Conservation (phyloP, 805 yeast genomes). For the Kuraishia ogatae region DNA sequence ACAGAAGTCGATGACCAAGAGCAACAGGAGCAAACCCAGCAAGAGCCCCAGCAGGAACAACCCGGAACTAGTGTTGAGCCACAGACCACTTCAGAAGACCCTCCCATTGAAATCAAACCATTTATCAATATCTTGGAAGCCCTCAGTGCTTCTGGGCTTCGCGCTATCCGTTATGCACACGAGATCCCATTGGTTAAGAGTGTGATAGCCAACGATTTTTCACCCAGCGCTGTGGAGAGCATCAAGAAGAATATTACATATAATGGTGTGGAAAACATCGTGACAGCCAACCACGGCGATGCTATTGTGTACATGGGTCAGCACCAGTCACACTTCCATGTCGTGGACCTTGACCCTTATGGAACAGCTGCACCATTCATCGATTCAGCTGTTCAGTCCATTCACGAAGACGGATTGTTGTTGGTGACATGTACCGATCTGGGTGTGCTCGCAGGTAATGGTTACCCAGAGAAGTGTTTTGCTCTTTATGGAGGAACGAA, state of each 20-base stretch:
- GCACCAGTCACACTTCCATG: conserved; percentile 50
- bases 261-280: conserved; percentile 51
- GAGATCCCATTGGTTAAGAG: conserved; percentile 73
- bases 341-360: conserved; percentile 92
- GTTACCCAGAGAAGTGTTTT: conserved; percentile 95
- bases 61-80: conserved; percentile 7
- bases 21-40: conserved; percentile 3
- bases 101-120: conserved; percentile 18
- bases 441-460: conserved; percentile 91
- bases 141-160: conserved; percentile 86
- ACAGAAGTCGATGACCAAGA: conserved; percentile 2
- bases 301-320: conserved; percentile 79
- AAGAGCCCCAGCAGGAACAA: neutral
- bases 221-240: conserved; percentile 76
- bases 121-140: conserved; percentile 78
- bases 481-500: conserved; percentile 92
- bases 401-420: conserved; percentile 78
- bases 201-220: conserved; percentile 84
- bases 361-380: conserved; percentile 96
- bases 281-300: conserved; percentile 71
- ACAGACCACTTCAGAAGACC: conserved; percentile 3
- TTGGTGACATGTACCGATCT: conserved; percentile 94
- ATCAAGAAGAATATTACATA: conserved; percentile 64
- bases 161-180: conserved; percentile 89
- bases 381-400: conserved; percentile 80